These are phyloP conservation scores for Leishmania martiniquensis DNA, from an alignment of 208 protist species.

Conservation along the genomic window DNA sequence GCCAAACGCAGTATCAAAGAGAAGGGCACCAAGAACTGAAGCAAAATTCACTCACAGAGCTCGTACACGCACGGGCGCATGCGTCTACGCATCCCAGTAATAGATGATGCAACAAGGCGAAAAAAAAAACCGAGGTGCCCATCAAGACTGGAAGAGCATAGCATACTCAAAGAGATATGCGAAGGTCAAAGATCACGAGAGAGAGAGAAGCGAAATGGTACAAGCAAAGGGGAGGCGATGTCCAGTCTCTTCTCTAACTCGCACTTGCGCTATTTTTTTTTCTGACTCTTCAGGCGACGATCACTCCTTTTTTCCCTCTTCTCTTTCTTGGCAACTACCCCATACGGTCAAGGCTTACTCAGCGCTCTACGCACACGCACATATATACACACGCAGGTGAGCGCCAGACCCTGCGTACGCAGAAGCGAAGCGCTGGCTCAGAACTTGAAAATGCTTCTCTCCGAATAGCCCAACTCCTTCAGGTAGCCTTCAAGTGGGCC, in stretches of 20 bases:
- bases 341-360: background rate
- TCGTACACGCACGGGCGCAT: background rate
- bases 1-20: background rate
- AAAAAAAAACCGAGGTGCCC: background rate
- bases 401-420: background rate
- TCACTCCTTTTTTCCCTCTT: background rate
- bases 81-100: background rate
- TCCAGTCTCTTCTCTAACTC: too few relatives aligned
- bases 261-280: background rate
- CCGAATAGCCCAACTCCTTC: constrained; percentile 75
- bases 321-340: background rate
- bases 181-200: background rate
- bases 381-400: background rate
- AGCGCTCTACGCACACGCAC: background rate
- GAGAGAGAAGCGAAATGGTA: background rate
- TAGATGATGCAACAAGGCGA: background rate
- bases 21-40: too few relatives aligned
- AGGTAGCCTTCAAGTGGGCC: constrained; percentile 63
- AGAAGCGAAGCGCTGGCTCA: constrained; percentile 22
- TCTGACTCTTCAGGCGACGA: background rate
- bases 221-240: background rate
- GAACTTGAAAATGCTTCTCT: constrained; percentile 77
- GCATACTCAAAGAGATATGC: too few relatives aligned
- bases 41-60: background rate
- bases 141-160: background rate